Conservation (phyloP, 2,329 filamentous ascomycete genomes). For the Penicillium sp. region DNA sequence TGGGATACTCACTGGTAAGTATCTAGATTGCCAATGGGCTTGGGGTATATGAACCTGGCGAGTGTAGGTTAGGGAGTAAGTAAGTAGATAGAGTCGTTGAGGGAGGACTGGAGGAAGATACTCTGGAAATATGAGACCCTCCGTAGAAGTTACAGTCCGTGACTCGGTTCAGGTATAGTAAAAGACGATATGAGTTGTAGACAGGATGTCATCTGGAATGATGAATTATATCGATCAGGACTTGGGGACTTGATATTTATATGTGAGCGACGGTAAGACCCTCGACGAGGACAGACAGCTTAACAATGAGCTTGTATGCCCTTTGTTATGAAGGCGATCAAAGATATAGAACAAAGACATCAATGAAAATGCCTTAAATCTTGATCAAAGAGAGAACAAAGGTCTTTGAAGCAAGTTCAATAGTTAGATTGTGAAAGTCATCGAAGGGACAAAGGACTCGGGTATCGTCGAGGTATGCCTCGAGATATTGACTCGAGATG, state of each 20-base stretch:
- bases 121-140: background rate
- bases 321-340: background rate
- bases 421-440: background rate
- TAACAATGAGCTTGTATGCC: background rate
- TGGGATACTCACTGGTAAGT: background rate
- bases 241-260: constrained; percentile 2
- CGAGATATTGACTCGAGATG: background rate
- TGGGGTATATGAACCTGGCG: background rate
- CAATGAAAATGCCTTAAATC: background rate
- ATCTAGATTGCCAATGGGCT: background rate
- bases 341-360: background rate
- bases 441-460: background rate
- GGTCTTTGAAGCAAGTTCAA: background rate
- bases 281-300: background rate
- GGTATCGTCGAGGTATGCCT: background rate
- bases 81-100: background rate
- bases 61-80: background rate
- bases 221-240: background rate
- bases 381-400: background rate
- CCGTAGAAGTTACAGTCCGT: background rate
- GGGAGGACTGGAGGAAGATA: background rate
- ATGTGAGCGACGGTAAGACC: background rate
- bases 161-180: background rate
- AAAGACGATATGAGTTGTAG: background rate
- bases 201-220: background rate